Evolutionary conservation across 2,329 filamentous ascomycete species (phyloP), one percentile per base, ranked within the genome.

Genomic region (Fusarium decemcellulare): DNA sequence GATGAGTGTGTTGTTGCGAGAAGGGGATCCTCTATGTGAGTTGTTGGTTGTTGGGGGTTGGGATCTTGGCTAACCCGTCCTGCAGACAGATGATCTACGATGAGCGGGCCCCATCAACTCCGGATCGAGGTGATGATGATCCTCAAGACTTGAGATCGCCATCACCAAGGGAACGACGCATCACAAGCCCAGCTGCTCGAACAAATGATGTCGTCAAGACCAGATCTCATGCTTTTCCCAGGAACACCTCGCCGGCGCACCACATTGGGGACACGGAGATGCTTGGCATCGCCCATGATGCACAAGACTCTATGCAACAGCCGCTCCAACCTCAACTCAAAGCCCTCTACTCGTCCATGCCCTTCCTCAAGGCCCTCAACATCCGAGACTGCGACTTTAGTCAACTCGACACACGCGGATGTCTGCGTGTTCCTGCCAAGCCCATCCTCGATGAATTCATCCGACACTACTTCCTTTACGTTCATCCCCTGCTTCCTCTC

Each of bases 381-480:
- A 69, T 71, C 46, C 64, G 61, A 51, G 68, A 71, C 36, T 54
- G 54, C 51, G 68, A 71, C 23, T 63, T 69, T 9, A 37, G 54
- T 8, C 58, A 59, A 8, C 65, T 71, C 8, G 47, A 66, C 8
- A 42, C 68, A 1, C 69, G 61, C 29, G 69, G 66, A 4, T 72
- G 69, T n/a, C 46, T 72, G 15, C 69, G 60, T 30, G 57, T 72
- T 2, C 69, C 69, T 1, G 57, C 69, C 8, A 72, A 70, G 32
- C 63, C 66, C 0, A 70, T 72, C 3, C 66, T 72, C 11, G 69
- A 72, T 39, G 57, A 72, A 8, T 72, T 72, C 9, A 37, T 72
- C 11, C 51, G 66, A 23, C 66, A 67, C 23, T 72, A 72, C 4
- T 72, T 72, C 10, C 43, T 72, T 10, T 72, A 72, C 23, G 71